Evolutionary conservation across 768 basidiomycete species (phyloP), one percentile per base, ranked within the genome.

Genomic region (Nidula microcarpa): DNA sequence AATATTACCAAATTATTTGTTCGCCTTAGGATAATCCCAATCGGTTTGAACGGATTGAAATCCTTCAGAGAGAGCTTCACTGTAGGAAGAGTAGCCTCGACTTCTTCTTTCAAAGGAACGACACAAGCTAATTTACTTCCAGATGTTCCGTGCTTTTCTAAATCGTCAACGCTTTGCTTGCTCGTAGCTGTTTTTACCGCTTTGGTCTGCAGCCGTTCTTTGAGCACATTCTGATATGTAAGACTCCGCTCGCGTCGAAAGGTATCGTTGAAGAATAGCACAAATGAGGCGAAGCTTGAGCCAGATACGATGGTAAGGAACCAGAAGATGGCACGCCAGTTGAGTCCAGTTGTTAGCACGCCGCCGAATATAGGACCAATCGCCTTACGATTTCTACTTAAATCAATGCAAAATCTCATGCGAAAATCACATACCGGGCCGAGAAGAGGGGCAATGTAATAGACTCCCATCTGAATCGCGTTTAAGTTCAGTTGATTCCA

Each of bases 321-420:
- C 80, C 89, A 95, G 65, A 95, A 92, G 0, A 84, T 81, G 6
- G 86, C 82, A 36, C 89, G 79, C 94, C 94, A 96, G 49, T 74
- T 77, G 65, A 86, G 85, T 0, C 73, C 78, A 50, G 84, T 74
- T 0, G 89, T 85, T 3, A 91, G 68, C 4, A 69, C 76, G 0
- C 90, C 89, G 2, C 90, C 90, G 44, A 91, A 58, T 16, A 91
- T 76, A 5, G 89, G 87, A 0, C 87, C 89, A 3, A 89, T 58
- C n/a, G 79, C 63, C 77, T 75, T 33, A 17, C 37, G 14, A 49
- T 50, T 3, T 33, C 10, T 36, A 13, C 14, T 30, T 23, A 51
- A 30, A 50, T 5, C 43, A 8, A 50, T 7, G 4, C 36, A 18
- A 35, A 18, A 49, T 17, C 11, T 48, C 23, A 39, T 5, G 11